Evolutionary conservation across 257 asterid species (phyloP).

Genomic region (Primulina eburnea): DNA sequence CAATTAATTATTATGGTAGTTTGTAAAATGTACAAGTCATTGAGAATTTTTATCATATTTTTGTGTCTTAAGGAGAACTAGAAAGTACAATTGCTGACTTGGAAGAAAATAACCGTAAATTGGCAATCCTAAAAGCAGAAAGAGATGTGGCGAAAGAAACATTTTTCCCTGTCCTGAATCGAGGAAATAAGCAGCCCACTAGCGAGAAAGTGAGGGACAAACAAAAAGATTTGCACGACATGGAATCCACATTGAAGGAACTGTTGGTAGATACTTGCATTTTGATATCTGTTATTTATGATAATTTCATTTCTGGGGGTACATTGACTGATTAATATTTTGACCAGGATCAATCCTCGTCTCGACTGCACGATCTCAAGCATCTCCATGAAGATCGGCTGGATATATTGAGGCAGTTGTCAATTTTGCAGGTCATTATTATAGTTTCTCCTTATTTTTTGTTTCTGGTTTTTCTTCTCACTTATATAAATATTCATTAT

Average conservation of each 20-base stretch:
- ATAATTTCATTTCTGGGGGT: constrained; percentile 5
- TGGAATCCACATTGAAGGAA: constrained; percentile 73
- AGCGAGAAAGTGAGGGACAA: constrained; percentile 64
- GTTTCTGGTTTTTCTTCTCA: constrained; percentile 15
- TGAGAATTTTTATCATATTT: constrained; percentile 17
- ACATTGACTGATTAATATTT: constrained; percentile 12
- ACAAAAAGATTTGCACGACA: constrained; percentile 70
- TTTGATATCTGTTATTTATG: constrained; percentile 24
- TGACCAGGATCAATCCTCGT: constrained; percentile 64
- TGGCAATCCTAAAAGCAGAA: constrained; percentile 71
- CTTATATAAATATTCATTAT: neutral
- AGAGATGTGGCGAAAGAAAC: constrained; percentile 61
- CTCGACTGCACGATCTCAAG: constrained; percentile 66
- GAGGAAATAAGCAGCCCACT: constrained; percentile 48
- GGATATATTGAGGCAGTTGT: constrained; percentile 60
- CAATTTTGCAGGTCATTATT: constrained; percentile 68
- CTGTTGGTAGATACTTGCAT: constrained; percentile 52
- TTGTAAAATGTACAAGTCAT: constrained; percentile 8
- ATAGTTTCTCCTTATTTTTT: constrained; percentile 17
- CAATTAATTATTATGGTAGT: constrained; percentile 1
- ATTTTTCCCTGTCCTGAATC: constrained; percentile 45
- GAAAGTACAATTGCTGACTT: constrained; percentile 58
- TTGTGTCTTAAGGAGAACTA: constrained; percentile 65
- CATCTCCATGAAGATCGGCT: constrained; percentile 80
- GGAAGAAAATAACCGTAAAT: constrained; percentile 70